These are phyloP conservation scores for Stereocaulon alpinum DNA, from an alignment of 495 filamentous ascomycete genomes.

Conservation along the genomic window DNA sequence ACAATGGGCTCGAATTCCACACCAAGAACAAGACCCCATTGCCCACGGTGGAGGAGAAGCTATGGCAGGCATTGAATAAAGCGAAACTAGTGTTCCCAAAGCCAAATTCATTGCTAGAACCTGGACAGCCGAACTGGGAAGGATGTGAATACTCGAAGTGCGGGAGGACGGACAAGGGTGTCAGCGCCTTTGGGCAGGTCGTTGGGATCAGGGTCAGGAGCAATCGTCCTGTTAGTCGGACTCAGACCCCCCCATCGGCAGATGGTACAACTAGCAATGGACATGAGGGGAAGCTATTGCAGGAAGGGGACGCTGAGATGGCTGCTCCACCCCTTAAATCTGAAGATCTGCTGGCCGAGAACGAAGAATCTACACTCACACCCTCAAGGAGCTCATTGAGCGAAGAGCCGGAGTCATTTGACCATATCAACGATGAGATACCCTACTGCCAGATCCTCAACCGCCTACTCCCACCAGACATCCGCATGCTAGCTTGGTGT, in stretches of 20 bases:
- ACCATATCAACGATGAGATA: slow-evolving; percentile 71
- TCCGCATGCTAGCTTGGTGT: slow-evolving; percentile 87
- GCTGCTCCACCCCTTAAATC: not conserved
- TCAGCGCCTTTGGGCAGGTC: slow-evolving; percentile 96
- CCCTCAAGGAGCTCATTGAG: not conserved
- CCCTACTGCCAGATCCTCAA: slow-evolving; percentile 75
- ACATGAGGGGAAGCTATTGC: not conserved
- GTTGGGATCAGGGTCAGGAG: slow-evolving; percentile 73
- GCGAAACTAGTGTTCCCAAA: slow-evolving; percentile 69
- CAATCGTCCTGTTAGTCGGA: slow-evolving; percentile 44
- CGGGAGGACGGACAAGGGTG: slow-evolving; percentile 82
- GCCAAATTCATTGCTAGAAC: slow-evolving; percentile 32
- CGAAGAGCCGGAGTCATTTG: slow-evolving; percentile 42
- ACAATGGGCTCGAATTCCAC: slow-evolving; percentile 85
- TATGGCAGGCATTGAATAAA: slow-evolving; percentile 82
- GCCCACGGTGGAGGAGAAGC: slow-evolving; percentile 78
- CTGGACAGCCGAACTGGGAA: slow-evolving; percentile 54
- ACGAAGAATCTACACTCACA: not conserved
- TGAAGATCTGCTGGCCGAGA: not conserved
- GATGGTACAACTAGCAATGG: not conserved
- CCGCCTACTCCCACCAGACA: slow-evolving; percentile 76
- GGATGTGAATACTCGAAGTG: slow-evolving; percentile 86
- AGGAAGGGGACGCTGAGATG: slow-evolving; percentile 14
- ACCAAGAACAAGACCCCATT: slow-evolving; percentile 51
- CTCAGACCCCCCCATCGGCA: not conserved